These are phyloP conservation scores for Artemisia annua DNA, from an alignment of 129 eudicot genomes.

Conservation along the genomic window DNA sequence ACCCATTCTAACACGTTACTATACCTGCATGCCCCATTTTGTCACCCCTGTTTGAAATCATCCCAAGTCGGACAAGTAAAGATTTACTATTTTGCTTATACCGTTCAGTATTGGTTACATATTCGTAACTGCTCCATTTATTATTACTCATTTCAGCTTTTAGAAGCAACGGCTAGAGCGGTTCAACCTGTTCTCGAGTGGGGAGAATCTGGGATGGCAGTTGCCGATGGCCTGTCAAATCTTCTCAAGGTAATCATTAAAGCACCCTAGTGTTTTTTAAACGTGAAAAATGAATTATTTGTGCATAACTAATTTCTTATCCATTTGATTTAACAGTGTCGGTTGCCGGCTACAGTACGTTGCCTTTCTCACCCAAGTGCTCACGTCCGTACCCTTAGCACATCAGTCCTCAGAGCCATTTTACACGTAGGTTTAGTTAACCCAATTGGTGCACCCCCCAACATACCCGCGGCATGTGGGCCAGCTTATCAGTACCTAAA, in stretches of 20 bases:
- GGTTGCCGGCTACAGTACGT: constrained; percentile 80
- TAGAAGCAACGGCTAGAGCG: constrained; percentile 98
- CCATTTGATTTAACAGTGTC: constrained; percentile 57
- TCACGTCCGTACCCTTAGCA: constrained; percentile 97
- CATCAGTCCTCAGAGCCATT: constrained; percentile 85
- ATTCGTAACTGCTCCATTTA: neutral
- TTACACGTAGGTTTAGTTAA: constrained; percentile 55
- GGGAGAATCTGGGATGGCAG: constrained; percentile 93
- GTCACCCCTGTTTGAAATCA: neutral
- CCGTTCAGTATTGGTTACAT: neutral
- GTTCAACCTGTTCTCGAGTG: constrained; percentile 88
- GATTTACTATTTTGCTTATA: neutral
- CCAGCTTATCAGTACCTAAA: constrained; percentile 47
- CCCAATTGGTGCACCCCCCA: constrained; percentile 36
- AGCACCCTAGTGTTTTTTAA: neutral
- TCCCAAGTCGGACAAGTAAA: neutral
- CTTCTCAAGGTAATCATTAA: constrained; percentile 65
- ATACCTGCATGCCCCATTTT: neutral
- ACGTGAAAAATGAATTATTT: neutral
- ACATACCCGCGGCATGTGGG: constrained; percentile 33
- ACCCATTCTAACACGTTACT: neutral
- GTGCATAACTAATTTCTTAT: neutral
- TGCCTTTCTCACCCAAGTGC: constrained; percentile 96
- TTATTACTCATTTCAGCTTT: constrained; percentile 45
- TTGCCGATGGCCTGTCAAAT: constrained; percentile 93